phyloP scores from a whole-genome alignment of 192 early-diverging fungal genomes.

The Gaertneriomyces sp. region DNA sequence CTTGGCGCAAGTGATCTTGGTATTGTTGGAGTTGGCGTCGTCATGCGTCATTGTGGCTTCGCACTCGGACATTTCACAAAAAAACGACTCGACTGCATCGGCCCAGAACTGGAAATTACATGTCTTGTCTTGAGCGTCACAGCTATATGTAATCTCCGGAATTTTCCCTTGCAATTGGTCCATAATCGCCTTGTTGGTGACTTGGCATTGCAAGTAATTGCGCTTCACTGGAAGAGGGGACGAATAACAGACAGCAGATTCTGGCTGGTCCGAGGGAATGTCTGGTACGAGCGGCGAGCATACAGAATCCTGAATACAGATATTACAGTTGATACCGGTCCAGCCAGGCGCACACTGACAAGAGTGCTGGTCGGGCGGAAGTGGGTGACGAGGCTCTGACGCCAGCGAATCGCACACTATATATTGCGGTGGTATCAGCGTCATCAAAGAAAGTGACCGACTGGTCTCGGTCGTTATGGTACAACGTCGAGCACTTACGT shows the following conservation, averaged over 20 bases:
- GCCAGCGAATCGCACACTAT: conserved; percentile 67
- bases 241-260: conserved; percentile 33
- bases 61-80: conserved; percentile 78
- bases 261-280: conserved; percentile 4
- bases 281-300: conserved; percentile 25
- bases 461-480: too few relatives aligned
- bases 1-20: conserved; percentile 63
- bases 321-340: conserved; percentile 93
- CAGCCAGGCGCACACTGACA: conserved; percentile 83
- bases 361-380: conserved; percentile 29
- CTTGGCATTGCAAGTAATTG: conserved; percentile 41
- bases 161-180: conserved; percentile 27
- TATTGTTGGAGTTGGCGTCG: conserved; percentile 50
- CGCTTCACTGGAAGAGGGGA: conserved; percentile 27
- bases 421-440: background rate
- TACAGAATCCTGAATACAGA: conserved; percentile 35
- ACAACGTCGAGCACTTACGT: conserved; percentile 36
- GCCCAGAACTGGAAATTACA: conserved; percentile 69
- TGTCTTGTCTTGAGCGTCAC: conserved; percentile 10
- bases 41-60: conserved; percentile 39
- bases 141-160: conserved; percentile 36
- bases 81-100: conserved; percentile 83
- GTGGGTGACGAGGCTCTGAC: conserved; percentile 32
- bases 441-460: background rate
- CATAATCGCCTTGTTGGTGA: conserved; percentile 39